Percentiles rank a stretch among this genome's conserved stretches.
These are phyloP conservation scores for Leishmania turanica DNA, from an alignment of 208 protist species.

Conservation along the genomic window DNA sequence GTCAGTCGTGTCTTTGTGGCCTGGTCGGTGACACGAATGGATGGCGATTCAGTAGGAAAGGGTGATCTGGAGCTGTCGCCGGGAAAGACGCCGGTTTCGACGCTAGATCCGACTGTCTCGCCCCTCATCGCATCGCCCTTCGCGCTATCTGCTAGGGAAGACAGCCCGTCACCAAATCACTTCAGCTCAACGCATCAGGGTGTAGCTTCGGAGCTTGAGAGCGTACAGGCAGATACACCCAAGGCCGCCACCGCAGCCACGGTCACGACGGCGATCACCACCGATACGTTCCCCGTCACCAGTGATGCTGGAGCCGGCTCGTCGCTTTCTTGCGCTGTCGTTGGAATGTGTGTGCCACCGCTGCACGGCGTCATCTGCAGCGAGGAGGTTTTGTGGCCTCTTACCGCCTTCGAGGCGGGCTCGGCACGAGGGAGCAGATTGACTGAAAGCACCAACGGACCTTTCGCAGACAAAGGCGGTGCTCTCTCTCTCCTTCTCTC, in stretches of 20 bases:
- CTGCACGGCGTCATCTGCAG: background rate
- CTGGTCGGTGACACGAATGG: constrained; percentile 25
- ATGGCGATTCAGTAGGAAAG: constrained; percentile 1
- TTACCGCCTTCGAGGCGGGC: background rate
- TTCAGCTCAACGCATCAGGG: constrained; percentile 2
- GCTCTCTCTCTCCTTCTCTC: background rate
- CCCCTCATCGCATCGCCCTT: background rate
- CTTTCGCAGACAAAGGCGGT: background rate
- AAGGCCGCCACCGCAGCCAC: background rate
- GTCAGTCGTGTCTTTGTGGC: constrained; percentile 18
- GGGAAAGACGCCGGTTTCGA: background rate
- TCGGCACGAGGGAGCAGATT: background rate
- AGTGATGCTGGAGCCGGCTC: background rate
- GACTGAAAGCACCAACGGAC: background rate
- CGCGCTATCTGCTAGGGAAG: background rate
- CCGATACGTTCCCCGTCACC: background rate
- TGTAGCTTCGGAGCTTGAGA: background rate
- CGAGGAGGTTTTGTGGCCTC: background rate
- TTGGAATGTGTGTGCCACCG: background rate
- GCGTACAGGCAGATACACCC: background rate
- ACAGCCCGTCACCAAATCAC: background rate
- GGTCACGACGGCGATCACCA: background rate
- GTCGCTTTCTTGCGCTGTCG: background rate
- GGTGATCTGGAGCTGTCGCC: constrained; percentile 5
- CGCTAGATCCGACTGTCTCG: background rate